phyloP scores from a whole-genome alignment of 176 grass and related monocot species.

The Triticum dicoccoides region DNA sequence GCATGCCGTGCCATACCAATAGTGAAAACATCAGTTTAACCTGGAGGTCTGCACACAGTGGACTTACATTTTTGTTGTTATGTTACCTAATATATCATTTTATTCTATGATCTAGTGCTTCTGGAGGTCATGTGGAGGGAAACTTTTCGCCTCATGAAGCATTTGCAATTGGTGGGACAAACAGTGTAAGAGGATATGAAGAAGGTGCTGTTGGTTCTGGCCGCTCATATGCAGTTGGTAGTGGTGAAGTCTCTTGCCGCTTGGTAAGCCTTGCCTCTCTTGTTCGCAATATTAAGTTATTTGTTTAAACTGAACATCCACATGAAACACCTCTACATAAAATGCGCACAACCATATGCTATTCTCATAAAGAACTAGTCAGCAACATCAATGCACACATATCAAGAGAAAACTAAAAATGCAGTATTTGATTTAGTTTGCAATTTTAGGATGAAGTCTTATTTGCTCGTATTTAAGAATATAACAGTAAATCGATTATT shows the following conservation, averaged over 20 bases:
- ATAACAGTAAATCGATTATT: not conserved
- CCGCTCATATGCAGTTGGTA: slow-evolving; percentile 70
- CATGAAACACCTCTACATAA: slow-evolving; percentile 10
- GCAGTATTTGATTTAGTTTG: not conserved
- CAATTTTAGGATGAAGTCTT: not conserved
- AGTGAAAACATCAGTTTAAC: slow-evolving; percentile 9
- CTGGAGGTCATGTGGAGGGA: slow-evolving; percentile 76
- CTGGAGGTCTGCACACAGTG: slow-evolving; percentile 9
- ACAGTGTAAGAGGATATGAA: slow-evolving; percentile 97
- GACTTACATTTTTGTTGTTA: not conserved
- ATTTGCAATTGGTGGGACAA: slow-evolving; percentile 91
- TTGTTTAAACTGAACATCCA: not conserved
- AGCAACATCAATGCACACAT: not conserved
- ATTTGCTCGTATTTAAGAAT: not conserved
- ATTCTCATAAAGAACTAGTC: not conserved
- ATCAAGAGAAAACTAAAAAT: not conserved
- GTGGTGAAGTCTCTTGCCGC: slow-evolving; percentile 79
- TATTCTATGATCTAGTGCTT: slow-evolving; percentile 63
- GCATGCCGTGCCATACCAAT: not conserved
- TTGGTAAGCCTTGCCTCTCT: slow-evolving; percentile 50
- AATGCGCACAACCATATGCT: not conserved
- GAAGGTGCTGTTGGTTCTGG: slow-evolving; percentile 88
- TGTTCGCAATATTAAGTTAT: not conserved
- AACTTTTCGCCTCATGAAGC: slow-evolving; percentile 94
- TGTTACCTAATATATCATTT: slow-evolving; percentile 17